These are phyloP conservation scores for Arachis monticola DNA, from an alignment of 331 rosid species.

Conservation along the genomic window DNA sequence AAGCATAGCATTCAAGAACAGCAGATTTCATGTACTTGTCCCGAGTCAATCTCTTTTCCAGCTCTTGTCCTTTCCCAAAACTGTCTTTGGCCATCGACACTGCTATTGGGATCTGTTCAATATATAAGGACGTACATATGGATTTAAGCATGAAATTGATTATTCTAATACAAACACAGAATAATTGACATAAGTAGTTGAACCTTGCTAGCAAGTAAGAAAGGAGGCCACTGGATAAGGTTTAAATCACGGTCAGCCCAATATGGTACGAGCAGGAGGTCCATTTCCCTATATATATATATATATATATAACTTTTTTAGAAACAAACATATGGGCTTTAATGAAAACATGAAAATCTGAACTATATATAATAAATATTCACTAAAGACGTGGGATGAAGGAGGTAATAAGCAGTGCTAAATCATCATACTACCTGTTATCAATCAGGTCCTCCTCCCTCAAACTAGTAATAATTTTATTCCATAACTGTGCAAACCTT, in stretches of 20 bases:
- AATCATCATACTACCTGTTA: conserved; percentile 60
- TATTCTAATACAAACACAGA: conserved; percentile 20
- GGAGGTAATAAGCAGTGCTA: conserved; percentile 21
- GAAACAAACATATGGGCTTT: conserved; percentile 19
- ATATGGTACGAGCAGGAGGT: conserved; percentile 91
- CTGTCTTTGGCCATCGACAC: conserved; percentile 95
- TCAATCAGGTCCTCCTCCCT: conserved; percentile 92
- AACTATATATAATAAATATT: conserved; percentile 5
- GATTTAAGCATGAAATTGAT: conserved; percentile 34
- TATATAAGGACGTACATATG: conserved; percentile 23
- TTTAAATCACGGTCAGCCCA: conserved; percentile 72
- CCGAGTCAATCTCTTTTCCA: conserved; percentile 69
- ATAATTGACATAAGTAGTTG: conserved; percentile 34
- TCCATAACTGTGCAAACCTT: conserved; percentile 95
- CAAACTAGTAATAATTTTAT: conserved; percentile 81
- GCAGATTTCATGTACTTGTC: conserved; percentile 85
- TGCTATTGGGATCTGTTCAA: conserved; percentile 86
- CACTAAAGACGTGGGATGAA: conserved; percentile 25
- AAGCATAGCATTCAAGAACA: conserved; percentile 80
- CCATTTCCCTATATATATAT: conserved; percentile 74
- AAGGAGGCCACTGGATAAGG: conserved; percentile 98
- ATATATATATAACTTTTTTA: conserved; percentile 23
- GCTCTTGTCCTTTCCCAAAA: conserved; percentile 68
- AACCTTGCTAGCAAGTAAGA: conserved; percentile 99
- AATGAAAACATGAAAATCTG: conserved; percentile 26